Base-by-base conservation (phyloP, 495 filamentous ascomycete species). In the Penicillium cinerascens region DNA sequence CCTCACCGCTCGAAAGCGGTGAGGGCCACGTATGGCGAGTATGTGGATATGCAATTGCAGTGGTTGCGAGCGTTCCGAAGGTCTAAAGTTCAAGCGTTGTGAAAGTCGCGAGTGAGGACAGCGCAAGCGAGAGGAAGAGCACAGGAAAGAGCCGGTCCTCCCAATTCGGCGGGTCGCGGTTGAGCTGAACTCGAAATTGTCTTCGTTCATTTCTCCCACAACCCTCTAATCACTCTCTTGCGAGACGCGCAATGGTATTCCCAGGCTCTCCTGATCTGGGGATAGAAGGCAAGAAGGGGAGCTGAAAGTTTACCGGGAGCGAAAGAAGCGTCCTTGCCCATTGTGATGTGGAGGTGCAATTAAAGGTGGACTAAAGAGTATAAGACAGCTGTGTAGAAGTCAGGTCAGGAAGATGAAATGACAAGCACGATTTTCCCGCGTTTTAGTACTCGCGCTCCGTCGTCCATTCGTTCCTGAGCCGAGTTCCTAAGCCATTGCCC, bases 251-350 rank as follows among this genome's bases (percentile, higher is more conserved):
- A 9, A 23, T 6, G 22, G 2, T 1, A 39, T 8, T 4, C 18
- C 15, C 37, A 18, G 37, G 16, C 29, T 33, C 22, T 33, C 22
- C 39, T 23, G 3, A n/a, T 16, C 27, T 10, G 39, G 23, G 22
- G 42, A n/a, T 39, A 41, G 42, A 55, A 47, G 55, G 48, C 17
- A 53, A 51, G 42, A 44, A 44, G 54, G 44, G 52, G 50, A 39
- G 45, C n/a, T 42, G 42, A 22, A 21, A 63, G 42, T 71, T 72
- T 74, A 76, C 73, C 73, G 46, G 67, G 68, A 67, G 70, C 63
- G 71, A 75, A 72, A 60, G 52, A 59, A 65, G 61, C 69, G 51
- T 69, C 65, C 64, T 71, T 75, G 61, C 69, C 66, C 76, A 77
- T 79, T 71, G 58, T 73, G 72, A 65, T 52, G 42, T 17, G 38